phyloP scores from a whole-genome alignment of 106 monocot genomes.

The Apostasia shenzhenica region DNA sequence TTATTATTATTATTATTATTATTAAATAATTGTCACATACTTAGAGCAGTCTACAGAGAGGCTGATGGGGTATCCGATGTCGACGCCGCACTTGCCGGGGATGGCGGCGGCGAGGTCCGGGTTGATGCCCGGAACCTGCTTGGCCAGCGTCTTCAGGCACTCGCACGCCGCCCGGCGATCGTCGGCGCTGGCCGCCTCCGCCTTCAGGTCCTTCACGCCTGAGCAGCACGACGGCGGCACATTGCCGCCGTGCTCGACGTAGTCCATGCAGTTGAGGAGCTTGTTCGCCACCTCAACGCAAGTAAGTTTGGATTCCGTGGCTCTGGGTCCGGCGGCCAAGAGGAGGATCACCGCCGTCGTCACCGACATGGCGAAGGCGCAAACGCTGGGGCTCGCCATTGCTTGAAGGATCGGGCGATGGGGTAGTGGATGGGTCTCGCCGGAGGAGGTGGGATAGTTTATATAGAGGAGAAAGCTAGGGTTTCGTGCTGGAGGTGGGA shows the following conservation, averaged over 20 bases:
- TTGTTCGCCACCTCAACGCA: neutral
- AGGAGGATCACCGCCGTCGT: neutral
- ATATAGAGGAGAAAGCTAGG: no score
- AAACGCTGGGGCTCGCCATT: neutral
- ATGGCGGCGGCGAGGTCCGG: neutral
- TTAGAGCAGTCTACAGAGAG: conserved; percentile 3
- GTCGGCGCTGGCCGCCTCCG: neutral
- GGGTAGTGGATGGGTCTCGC: no score
- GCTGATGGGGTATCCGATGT: conserved; percentile 1
- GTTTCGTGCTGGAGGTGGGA: no score
- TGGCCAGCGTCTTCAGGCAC: neutral
- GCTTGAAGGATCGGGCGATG: neutral
- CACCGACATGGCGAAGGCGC: neutral
- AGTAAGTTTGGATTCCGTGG: neutral
- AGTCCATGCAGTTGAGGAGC: neutral
- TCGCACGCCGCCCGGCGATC: neutral
- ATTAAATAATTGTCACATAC: neutral
- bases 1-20: neutral
- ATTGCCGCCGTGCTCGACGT: neutral
- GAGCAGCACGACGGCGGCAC: neutral
- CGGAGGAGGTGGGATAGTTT: no score
- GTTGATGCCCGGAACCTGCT: neutral
- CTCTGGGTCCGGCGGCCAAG: neutral
- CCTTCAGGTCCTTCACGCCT: conserved; percentile 3
- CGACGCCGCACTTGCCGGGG: neutral